Conservation (phyloP, 2,329 filamentous ascomycete species). For the Epichloe hybrida region DNA sequence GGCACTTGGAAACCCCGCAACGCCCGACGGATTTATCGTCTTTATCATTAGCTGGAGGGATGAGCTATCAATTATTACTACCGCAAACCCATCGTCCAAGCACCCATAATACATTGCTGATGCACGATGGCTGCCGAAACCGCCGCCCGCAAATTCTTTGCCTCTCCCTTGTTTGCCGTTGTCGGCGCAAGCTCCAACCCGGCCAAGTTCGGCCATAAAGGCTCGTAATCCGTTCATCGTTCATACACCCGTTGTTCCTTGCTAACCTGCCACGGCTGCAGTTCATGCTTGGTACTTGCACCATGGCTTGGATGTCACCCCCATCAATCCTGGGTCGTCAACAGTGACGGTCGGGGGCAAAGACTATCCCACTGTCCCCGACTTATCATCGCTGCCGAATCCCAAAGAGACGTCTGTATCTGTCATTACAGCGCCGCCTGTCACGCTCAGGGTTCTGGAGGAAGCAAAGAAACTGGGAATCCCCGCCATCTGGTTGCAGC, state of each 20-base stretch:
- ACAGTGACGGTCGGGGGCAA: constrained; percentile 47
- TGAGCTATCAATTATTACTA: no score
- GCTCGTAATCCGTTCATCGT: constrained; percentile 30
- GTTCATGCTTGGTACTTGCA: constrained; percentile 83
- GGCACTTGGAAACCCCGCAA: neutral
- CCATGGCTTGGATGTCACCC: constrained; percentile 63
- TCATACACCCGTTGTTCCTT: neutral
- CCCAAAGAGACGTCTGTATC: constrained; percentile 64
- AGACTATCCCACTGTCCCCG: constrained; percentile 50
- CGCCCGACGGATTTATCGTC: neutral
- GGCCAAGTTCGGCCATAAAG: constrained; percentile 77
- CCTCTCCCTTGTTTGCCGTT: constrained; percentile 67
- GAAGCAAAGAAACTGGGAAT: constrained; percentile 66
- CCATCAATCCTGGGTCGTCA: constrained; percentile 63
- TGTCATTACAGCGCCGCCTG: constrained; percentile 72
- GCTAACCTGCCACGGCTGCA: constrained; percentile 21
- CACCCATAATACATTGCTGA: neutral
- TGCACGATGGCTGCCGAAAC: constrained; percentile 49
- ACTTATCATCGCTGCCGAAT: constrained; percentile 49
- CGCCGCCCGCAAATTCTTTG: constrained; percentile 67
- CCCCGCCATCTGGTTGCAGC: constrained; percentile 75
- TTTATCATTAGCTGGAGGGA: no score
- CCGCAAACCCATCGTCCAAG: no score
- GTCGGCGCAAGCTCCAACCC: constrained; percentile 79
- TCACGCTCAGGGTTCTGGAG: constrained; percentile 59